A percentile compares a stretch with the other conserved stretches of the same genome.
Evolutionary conservation across 306 rosid genomes (phyloP).

Genomic region (Begonia fuchsioides): DNA sequence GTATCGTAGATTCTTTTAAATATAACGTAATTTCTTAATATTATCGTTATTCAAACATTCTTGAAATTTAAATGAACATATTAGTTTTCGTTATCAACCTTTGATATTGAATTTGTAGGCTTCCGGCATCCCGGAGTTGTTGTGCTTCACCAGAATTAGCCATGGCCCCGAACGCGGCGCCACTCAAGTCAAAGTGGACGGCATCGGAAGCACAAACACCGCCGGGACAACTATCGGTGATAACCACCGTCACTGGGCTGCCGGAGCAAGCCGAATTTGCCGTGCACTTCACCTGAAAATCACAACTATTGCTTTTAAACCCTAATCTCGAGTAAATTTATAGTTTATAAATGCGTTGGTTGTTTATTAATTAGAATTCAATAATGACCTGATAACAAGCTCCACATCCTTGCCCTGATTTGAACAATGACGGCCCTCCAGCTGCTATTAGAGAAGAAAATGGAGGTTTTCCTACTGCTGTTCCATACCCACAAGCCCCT

Average conservation of each 20-base stretch:
- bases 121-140: constrained; percentile 38
- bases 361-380: neutral
- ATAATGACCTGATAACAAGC: constrained; percentile 50
- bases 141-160: constrained; percentile 35
- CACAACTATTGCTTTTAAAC: neutral
- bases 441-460: constrained; percentile 46
- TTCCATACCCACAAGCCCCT: constrained; percentile 56
- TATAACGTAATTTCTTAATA: too few species aligned
- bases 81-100: constrained; percentile 28
- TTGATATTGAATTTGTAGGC: constrained; percentile 34
- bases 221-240: constrained; percentile 63
- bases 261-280: constrained; percentile 43
- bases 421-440: constrained; percentile 44
- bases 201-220: constrained; percentile 28
- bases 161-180: constrained; percentile 82
- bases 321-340: neutral
- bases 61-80: neutral
- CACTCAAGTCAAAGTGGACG: constrained; percentile 74
- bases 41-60: neutral
- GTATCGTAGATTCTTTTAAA: neutral
- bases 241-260: constrained; percentile 31
- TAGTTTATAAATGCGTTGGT: neutral
- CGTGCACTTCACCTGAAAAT: constrained; percentile 53
- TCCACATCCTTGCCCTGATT: constrained; percentile 64
- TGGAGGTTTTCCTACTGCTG: constrained; percentile 42